Evolutionary conservation across 2,329 filamentous ascomycete genomes (phyloP).

Genomic region (Talaromyces funiculosus): DNA sequence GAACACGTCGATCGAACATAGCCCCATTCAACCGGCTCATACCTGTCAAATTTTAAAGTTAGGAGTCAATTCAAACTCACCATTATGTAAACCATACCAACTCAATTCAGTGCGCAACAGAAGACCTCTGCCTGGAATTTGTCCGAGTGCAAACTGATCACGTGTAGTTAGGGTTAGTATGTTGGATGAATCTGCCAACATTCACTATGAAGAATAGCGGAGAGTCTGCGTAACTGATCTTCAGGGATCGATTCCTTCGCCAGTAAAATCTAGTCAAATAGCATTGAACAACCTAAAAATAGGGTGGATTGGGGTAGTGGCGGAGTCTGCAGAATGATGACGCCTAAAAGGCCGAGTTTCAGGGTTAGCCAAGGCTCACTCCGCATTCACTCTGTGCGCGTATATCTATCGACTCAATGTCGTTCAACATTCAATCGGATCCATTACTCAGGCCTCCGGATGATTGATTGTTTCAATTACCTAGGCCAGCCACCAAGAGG

Average conservation of each 20-base stretch:
- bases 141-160: not conserved
- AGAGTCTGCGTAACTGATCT: not conserved
- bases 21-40: not conserved
- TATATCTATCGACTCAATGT: not conserved
- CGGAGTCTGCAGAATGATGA: conserved; percentile 5
- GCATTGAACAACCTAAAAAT: not conserved
- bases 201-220: not conserved
- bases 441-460: not conserved
- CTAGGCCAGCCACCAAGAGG: not conserved
- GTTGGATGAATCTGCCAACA: not conserved
- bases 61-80: not conserved
- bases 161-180: not conserved
- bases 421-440: not conserved
- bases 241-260: not conserved
- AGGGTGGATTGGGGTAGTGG: not conserved
- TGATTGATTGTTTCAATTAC: not conserved
- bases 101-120: not conserved
- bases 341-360: not conserved
- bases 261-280: not conserved
- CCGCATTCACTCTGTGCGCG: not conserved
- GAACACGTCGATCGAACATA: not conserved
- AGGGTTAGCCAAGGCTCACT: not conserved
- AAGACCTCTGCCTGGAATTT: too few relatives aligned
- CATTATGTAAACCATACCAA: not conserved
- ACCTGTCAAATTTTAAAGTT: not conserved